Percentiles rank a stretch among this genome's conserved stretches.
phyloP scores from a whole-genome alignment of 1,284 basidiomycete genomes.

The Anthracocystis panici-leucophaei region DNA sequence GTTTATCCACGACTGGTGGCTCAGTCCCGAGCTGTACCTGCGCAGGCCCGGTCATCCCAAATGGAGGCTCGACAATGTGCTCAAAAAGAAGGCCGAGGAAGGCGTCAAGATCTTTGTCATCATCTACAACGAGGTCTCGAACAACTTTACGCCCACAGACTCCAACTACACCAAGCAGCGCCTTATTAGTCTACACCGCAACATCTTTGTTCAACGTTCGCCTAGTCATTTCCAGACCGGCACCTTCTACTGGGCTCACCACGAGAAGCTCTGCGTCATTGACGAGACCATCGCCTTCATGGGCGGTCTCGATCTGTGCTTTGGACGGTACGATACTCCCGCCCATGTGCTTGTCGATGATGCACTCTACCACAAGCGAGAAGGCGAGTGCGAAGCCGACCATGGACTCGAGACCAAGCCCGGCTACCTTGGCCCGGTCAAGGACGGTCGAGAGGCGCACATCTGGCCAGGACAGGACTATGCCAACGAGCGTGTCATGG shows the following conservation, averaged over 20 bases:
- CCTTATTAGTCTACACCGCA: conserved; percentile 86
- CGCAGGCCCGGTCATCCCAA: conserved; percentile 84
- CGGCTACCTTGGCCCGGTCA: conserved; percentile 64
- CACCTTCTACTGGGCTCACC: conserved; percentile 94
- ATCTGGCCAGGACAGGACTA: conserved; percentile 95
- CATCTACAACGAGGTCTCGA: conserved; percentile 90
- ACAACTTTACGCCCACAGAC: conserved; percentile 79
- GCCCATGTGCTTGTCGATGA: conserved; percentile 93
- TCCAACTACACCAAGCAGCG: conserved; percentile 87
- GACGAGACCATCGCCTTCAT: conserved; percentile 98
- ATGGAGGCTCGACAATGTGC: conserved; percentile 87
- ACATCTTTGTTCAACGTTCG: conserved; percentile 95
- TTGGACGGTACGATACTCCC: conserved; percentile 80
- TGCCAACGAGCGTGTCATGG: conserved; percentile 87
- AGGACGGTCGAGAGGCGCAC: conserved; percentile 74
- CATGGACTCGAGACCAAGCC: conserved; percentile 34
- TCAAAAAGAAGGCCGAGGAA: conserved; percentile 92
- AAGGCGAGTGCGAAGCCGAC: conserved; percentile 27
- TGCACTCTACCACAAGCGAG: conserved; percentile 68
- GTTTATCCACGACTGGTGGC: conserved; percentile 70
- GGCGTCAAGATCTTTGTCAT: conserved; percentile 98
- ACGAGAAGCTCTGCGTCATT: conserved; percentile 97
- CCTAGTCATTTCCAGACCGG: conserved; percentile 98
- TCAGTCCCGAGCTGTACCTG: conserved; percentile 80
- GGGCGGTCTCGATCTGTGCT: conserved; percentile 92